phyloP scores from a whole-genome alignment of 805 yeast species.

The Starmerella sp. region DNA sequence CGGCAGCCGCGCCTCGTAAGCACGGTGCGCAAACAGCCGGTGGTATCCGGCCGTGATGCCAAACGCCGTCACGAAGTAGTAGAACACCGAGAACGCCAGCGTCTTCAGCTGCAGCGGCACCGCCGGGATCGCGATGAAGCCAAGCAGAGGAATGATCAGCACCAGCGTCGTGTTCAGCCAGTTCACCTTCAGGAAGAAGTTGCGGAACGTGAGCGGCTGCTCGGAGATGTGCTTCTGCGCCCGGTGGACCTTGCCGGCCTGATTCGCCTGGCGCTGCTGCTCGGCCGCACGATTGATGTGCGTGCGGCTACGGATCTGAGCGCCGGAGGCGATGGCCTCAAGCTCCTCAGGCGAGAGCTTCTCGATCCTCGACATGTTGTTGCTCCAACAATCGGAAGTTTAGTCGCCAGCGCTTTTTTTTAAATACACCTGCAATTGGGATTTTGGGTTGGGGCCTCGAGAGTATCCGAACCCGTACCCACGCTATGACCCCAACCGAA shows the following conservation, averaged over 20 bases:
- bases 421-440: background rate
- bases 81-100: constrained; percentile 39
- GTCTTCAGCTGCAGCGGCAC: constrained; percentile 43
- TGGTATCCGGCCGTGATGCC: constrained; percentile 79
- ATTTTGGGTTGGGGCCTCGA: constrained; percentile 6
- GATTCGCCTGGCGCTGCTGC: constrained; percentile 11
- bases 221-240: constrained; percentile 47
- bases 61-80: constrained; percentile 53
- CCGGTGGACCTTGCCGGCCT: constrained; percentile 18
- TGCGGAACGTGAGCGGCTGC: constrained; percentile 60
- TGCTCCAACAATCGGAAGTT: background rate
- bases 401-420: background rate
- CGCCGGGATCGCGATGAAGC: constrained; percentile 34
- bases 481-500: background rate
- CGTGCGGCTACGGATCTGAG: constrained; percentile 21
- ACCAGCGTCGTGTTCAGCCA: constrained; percentile 59
- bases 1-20: constrained; percentile 38
- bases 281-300: constrained; percentile 25
- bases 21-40: constrained; percentile 57
- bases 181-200: constrained; percentile 63
- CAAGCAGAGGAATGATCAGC: constrained; percentile 44
- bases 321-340: constrained; percentile 30
- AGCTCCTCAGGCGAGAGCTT: constrained; percentile 26
- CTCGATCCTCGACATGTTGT: constrained; percentile 19
- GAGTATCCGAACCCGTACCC: background rate